phyloP scores from a whole-genome alignment of 2,329 filamentous ascomycete genomes.

The Stagonosporopsis cucurbitacearum region DNA sequence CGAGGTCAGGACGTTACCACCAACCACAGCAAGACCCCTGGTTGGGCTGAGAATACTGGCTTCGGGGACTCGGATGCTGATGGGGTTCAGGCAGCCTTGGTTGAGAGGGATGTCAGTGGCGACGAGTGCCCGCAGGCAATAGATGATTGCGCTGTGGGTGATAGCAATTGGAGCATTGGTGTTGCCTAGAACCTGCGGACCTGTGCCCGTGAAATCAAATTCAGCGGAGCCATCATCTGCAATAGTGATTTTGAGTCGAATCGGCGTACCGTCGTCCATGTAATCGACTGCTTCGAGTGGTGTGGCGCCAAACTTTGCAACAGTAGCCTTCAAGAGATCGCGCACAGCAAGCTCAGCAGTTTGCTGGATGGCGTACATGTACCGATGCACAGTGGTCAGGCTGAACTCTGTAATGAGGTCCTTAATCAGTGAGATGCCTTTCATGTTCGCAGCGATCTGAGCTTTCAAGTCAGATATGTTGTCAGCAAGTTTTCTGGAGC shows the following conservation, averaged over 20 bases:
- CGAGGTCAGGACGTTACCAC: constrained; percentile 7
- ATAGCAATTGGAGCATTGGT: constrained; percentile 49
- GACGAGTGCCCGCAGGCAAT: constrained; percentile 45
- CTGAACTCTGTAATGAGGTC: constrained; percentile 45
- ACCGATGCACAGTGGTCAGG: constrained; percentile 42
- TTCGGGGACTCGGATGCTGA: constrained; percentile 44
- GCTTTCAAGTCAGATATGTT: constrained; percentile 45
- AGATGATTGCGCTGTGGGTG: constrained; percentile 63
- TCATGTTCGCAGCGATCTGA: constrained; percentile 42
- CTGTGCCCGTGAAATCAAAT: constrained; percentile 27
- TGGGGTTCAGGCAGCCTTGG: constrained; percentile 49
- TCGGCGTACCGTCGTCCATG: constrained; percentile 49
- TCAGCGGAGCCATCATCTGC: constrained; percentile 4
- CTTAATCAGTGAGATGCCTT: constrained; percentile 44
- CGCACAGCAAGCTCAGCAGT: constrained; percentile 33
- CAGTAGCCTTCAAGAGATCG: constrained; percentile 32
- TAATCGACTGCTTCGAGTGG: constrained; percentile 34
- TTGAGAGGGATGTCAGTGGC: constrained; percentile 50
- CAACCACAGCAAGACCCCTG: constrained; percentile 5
- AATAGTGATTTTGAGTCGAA: constrained; percentile 23
- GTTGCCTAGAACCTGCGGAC: constrained; percentile 45
- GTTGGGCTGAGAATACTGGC: constrained; percentile 43
- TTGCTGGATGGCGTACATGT: too few species aligned
- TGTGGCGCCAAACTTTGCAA: constrained; percentile 12
- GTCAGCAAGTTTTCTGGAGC: constrained; percentile 41